Base-by-base conservation (phyloP, 2,329 filamentous ascomycete genomes). In the Penicillium sclerotigenum region DNA sequence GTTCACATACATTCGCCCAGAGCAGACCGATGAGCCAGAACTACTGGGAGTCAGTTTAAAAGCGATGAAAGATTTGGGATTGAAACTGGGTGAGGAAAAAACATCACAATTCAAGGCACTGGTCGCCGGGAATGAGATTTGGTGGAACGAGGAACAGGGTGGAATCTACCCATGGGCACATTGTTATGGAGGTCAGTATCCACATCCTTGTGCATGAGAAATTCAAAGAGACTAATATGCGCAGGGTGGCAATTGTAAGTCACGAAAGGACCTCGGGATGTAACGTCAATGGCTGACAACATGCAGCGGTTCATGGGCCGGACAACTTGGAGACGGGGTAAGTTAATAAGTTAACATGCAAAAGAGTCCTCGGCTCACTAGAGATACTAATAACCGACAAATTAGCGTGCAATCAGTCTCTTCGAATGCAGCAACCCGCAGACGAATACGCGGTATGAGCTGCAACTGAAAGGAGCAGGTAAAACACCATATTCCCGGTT, bases 81-180 rank as follows among this genome's bases (percentile, higher is more conserved):
- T 99, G 57, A 80, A 81, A 20, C 73, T 80, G 1, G 84, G 83
- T 2, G 89, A 94, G 63, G 85, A 87, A 45, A 74, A 83, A 47
- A 89, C 84, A 0, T 81, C 89, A 0, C 87, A 90, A 11, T 97
- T 97, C 71, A 82, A 83, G 59, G 81, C 88, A 57, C 80, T 91
- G 0, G 88, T 95, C 7, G 85, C 89, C 0, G 94, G 94, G 3
- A 96, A 94, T 71, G 87, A 85, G 68, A 82, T 97, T 14, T 84
- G 89, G 54, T 93, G 91, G 47, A 83, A 91, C 61, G 83, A 88
- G 56, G 81, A 85, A 24, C 77, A 85, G 56, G 88, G 89, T 20
- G 88, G 89, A n/a, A 86, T 94, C 41, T 99, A 99, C 71, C 93
- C 94, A 0, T 99, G 94, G 94, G 92, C 94, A 31, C 94, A 99